A percentile compares a stretch with the other conserved stretches of the same genome.
Evolutionary conservation across 23 red algal species (phyloP).

Genomic region (Gracilariopsis chorda): DNA sequence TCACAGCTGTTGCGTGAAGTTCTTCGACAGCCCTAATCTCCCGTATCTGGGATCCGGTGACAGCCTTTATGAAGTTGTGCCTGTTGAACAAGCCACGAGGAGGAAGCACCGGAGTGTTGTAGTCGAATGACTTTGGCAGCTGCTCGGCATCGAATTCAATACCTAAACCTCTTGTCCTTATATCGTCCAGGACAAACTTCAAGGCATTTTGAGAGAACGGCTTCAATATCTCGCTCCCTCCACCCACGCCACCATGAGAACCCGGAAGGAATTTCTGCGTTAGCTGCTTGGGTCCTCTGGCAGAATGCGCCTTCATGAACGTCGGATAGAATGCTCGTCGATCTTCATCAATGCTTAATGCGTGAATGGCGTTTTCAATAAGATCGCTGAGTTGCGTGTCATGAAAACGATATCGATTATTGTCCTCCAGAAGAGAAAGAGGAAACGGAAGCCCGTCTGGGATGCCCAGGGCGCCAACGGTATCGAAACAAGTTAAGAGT

Average conservation of each 20-base stretch:
- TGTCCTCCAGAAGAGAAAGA: neutral
- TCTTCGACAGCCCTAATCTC: neutral
- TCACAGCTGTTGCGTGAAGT: constrained; percentile 29
- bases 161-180: constrained; percentile 1
- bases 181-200: constrained; percentile 16
- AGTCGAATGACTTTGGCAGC: neutral
- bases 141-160: constrained; percentile 10
- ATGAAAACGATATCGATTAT: constrained; percentile 51
- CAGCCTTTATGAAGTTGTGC: neutral
- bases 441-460: neutral
- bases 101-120: neutral
- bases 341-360: constrained; percentile 51
- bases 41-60: constrained; percentile 19
- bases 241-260: constrained; percentile 49
- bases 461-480: constrained; percentile 45
- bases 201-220: neutral
- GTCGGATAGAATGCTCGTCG: constrained; percentile 28
- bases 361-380: constrained; percentile 54
- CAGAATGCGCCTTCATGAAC: constrained; percentile 11
- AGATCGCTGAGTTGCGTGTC: constrained; percentile 8
- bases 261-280: constrained; percentile 44
- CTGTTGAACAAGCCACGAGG: neutral
- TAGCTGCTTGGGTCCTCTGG: constrained; percentile 20
- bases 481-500: constrained; percentile 52
- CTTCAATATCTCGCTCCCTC: neutral